Evolutionary conservation across 768 basidiomycete genomes (phyloP).

Genomic region (Rhizopogon vinicolor): DNA sequence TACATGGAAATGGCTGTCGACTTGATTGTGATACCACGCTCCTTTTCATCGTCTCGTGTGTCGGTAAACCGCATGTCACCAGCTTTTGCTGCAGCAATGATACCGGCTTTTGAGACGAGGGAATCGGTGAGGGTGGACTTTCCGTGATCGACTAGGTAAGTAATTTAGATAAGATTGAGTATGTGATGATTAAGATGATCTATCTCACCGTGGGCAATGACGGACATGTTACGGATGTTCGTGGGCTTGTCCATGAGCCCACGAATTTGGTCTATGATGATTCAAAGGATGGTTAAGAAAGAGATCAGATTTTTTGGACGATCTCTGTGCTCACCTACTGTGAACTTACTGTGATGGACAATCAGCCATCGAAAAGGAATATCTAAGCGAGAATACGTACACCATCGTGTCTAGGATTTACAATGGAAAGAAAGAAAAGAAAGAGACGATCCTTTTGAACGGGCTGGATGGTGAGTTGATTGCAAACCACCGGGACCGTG

Average conservation of each 20-base stretch:
- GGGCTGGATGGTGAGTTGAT: conserved; percentile 13
- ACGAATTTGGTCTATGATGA: conserved; percentile 72
- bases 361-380: conserved; percentile 20
- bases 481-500: conserved; percentile 24
- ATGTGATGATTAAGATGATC: conserved; percentile 7
- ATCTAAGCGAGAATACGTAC: conserved; percentile 44
- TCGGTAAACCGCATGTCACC: conserved; percentile 97
- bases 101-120: conserved; percentile 98
- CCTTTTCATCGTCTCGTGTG: conserved; percentile 97
- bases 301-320: not conserved
- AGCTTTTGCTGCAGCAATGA: conserved; percentile 91
- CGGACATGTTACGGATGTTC: conserved; percentile 95
- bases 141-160: conserved; percentile 88
- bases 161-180: conserved; percentile 13
- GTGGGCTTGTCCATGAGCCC: conserved; percentile 85
- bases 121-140: conserved; percentile 99
- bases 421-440: conserved; percentile 15
- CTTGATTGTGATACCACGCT: conserved; percentile 99
- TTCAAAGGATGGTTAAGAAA: conserved; percentile 4
- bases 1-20: conserved; percentile 99
- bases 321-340: conserved; percentile 57
- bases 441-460: conserved; percentile 12
- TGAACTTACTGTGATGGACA: conserved; percentile 69
- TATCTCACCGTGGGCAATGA: conserved; percentile 80
- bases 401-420: conserved; percentile 70